Percentiles rank a stretch among this genome's conserved stretches.
These are phyloP conservation scores for Hymenoscyphus salicellus DNA, from an alignment of 2,329 filamentous ascomycete genomes.

Conservation along the genomic window DNA sequence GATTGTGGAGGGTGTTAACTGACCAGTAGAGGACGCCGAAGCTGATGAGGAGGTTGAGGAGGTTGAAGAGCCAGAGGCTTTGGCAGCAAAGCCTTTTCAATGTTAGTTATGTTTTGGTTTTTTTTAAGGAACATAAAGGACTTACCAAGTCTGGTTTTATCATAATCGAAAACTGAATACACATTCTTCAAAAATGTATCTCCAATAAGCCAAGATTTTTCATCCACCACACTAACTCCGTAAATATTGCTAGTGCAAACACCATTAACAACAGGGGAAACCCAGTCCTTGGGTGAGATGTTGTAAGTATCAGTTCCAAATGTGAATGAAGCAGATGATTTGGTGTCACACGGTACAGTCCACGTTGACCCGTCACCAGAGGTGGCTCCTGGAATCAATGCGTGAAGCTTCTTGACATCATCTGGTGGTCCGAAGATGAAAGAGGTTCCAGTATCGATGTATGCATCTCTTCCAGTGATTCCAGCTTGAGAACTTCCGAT, in stretches of 20 bases:
- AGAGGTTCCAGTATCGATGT: constrained; percentile 81
- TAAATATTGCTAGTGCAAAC: constrained; percentile 71
- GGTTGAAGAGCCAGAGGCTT: constrained; percentile 14
- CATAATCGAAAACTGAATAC: constrained; percentile 79
- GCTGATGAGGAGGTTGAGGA: constrained; percentile 16
- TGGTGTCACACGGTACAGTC: constrained; percentile 69
- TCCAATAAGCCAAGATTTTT: constrained; percentile 72
- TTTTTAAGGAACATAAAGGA: constrained; percentile 9
- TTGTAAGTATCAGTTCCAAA: constrained; percentile 67
- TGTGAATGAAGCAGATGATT: constrained; percentile 56
- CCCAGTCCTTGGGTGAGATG: constrained; percentile 69
- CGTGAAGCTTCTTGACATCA: constrained; percentile 67
- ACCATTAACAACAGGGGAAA: constrained; percentile 42
- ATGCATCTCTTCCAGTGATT: constrained; percentile 53
- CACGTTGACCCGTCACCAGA: constrained; percentile 61
- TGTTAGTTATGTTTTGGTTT: constrained; percentile 10
- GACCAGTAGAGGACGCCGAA: constrained; percentile 26
- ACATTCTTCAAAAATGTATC: constrained; percentile 89
- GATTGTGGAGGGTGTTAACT: constrained; percentile 14
- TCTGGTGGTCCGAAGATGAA: constrained; percentile 69
- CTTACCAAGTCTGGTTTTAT: constrained; percentile 61
- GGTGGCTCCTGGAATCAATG: constrained; percentile 56
- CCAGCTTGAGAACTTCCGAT: constrained; percentile 58
- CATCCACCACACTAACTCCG: constrained; percentile 62
- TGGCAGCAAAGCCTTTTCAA: constrained; percentile 21